These are phyloP conservation scores for Serendipita sp. DNA, from an alignment of 768 basidiomycete species.

Conservation along the genomic window DNA sequence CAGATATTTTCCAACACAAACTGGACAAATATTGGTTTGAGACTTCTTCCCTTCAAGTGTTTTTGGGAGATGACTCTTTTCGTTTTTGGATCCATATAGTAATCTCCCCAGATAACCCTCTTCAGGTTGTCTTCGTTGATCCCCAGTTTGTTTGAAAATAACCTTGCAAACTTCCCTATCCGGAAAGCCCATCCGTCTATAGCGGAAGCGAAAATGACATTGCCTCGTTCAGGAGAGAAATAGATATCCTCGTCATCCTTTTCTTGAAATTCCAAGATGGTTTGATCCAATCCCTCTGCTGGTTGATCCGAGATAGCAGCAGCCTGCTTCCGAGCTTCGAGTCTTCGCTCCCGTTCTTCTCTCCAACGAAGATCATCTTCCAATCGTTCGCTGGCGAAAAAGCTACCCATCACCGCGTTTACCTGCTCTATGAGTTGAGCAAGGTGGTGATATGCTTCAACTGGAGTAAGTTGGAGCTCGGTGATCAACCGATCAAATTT, in stretches of 20 bases:
- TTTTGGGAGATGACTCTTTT: conserved; percentile 85
- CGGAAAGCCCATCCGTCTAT: conserved; percentile 98
- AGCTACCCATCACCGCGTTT: conserved; percentile 94
- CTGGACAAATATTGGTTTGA: conserved; percentile 95
- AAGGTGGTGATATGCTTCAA: conserved; percentile 92
- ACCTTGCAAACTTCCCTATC: conserved; percentile 78
- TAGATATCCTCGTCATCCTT: conserved; percentile 97
- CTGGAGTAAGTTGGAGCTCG: conserved; percentile 78
- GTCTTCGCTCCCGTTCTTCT: conserved; percentile 73
- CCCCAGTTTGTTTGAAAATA: conserved; percentile 79
- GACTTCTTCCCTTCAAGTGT: conserved; percentile 64
- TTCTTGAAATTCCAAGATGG: conserved; percentile 60
- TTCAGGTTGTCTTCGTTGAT: conserved; percentile 77
- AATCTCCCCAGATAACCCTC: conserved; percentile 91
- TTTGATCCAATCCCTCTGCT: conserved; percentile 26
- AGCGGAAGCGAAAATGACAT: conserved; percentile 91
- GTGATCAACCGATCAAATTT: conserved; percentile 89
- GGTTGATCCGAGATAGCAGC: conserved; percentile 42
- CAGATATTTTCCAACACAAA: conserved; percentile 95
- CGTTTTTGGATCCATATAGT: conserved; percentile 88
- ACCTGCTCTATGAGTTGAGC: conserved; percentile 86
- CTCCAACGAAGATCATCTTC: conserved; percentile 89
- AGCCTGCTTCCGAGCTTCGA: conserved; percentile 57
- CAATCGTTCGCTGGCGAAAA: conserved; percentile 92
- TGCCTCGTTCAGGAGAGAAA: conserved; percentile 88